Evolutionary conservation across 805 yeast genomes (phyloP).

Genomic region (Candida cerambycidarum): DNA sequence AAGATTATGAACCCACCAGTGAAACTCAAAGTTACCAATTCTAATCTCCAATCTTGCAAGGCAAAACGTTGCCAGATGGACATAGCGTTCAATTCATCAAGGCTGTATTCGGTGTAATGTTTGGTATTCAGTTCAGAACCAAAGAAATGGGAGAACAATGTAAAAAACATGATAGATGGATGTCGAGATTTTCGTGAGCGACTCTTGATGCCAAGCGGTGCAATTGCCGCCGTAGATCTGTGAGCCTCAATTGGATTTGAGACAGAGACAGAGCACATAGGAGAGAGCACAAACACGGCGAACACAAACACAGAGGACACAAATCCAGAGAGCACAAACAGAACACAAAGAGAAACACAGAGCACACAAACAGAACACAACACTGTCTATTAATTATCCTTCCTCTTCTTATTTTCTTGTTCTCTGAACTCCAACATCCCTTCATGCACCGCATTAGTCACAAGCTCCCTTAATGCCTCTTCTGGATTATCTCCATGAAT

Average conservation of each 20-base stretch:
- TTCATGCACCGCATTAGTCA: constrained; percentile 63
- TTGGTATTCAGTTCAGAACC: constrained; percentile 9
- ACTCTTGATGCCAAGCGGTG: too few species aligned
- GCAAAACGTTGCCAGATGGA: constrained; percentile 57
- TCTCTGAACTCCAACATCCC: constrained; percentile 18
- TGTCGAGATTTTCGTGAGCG: background rate
- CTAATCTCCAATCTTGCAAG: constrained; percentile 76
- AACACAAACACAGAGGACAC: too few species aligned
- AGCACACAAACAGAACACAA: too few species aligned
- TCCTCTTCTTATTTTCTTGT: background rate
- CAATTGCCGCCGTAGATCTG: too few species aligned
- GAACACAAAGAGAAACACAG: too few species aligned
- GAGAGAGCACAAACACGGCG: too few species aligned
- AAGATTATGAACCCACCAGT: constrained; percentile 49
- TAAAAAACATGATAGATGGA: background rate
- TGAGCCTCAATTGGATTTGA: too few species aligned
- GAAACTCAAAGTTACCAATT: constrained; percentile 53
- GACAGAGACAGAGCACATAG: too few species aligned
- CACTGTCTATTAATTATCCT: background rate
- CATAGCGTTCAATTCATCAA: constrained; percentile 59
- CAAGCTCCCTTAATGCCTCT: constrained; percentile 66
- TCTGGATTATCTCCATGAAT: constrained; percentile 81
- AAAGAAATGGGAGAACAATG: background rate
- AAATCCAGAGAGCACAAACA: too few species aligned
- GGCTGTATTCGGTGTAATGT: constrained; percentile 28